Conservation (phyloP, 2,329 filamentous ascomycete genomes). For the Chaetomium globosum region DNA sequence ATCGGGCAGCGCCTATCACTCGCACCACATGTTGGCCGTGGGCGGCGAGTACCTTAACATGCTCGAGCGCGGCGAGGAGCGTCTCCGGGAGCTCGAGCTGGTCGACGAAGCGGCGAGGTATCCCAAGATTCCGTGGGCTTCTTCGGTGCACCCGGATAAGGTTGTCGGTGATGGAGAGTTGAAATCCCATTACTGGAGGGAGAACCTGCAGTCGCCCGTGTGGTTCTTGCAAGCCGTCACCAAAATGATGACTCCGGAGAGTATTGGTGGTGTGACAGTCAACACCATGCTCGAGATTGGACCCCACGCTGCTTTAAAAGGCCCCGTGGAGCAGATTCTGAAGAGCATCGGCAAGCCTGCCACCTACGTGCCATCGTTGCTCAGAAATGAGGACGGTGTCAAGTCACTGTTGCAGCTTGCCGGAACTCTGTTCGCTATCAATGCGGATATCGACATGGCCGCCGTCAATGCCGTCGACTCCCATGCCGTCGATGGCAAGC, state of each 20-base stretch:
- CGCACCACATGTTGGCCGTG: conserved; percentile 36
- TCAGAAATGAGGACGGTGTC: not conserved
- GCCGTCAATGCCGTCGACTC: not conserved
- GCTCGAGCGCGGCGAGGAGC: not conserved
- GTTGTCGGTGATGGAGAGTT: not conserved
- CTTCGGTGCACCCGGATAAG: not conserved
- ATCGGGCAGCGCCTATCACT: conserved; percentile 41
- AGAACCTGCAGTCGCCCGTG: not conserved
- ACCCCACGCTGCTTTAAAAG: not conserved
- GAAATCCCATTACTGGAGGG: not conserved
- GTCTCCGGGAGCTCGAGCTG: not conserved
- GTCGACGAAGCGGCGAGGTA: not conserved
- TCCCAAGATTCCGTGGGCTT: not conserved
- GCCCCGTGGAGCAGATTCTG: not conserved
- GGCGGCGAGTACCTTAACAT: not conserved
- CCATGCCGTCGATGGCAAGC: not conserved
- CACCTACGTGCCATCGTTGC: not conserved
- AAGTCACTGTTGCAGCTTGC: not conserved
- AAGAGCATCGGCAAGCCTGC: not conserved
- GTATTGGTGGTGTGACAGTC: not conserved
- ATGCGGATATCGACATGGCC: not conserved
- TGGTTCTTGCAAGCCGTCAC: not conserved
- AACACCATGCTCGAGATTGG: not conserved
- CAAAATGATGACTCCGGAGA: not conserved
- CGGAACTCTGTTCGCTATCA: not conserved